These are phyloP conservation scores for Suhomyces vadensis DNA, from an alignment of 805 yeast genomes.

Conservation along the genomic window DNA sequence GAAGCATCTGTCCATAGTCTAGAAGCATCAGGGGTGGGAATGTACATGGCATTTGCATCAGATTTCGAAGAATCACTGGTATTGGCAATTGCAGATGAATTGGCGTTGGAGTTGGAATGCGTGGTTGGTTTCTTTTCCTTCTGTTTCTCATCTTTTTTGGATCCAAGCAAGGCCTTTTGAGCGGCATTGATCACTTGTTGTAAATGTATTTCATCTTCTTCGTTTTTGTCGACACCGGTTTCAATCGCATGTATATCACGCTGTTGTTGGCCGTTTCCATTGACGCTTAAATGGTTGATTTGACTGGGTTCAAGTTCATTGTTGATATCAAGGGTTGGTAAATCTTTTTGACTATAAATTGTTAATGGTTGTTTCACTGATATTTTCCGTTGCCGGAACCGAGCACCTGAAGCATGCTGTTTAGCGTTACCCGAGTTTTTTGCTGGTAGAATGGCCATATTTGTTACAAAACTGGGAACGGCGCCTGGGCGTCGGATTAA, in stretches of 20 bases:
- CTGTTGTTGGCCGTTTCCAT: conserved; percentile 59
- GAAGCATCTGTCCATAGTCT: conserved; percentile 75
- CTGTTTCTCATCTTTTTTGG: conserved; percentile 29
- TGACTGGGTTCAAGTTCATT: conserved; percentile 45
- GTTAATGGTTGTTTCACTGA: conserved; percentile 86
- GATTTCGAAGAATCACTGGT: conserved; percentile 4
- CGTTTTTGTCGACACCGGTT: conserved; percentile 97
- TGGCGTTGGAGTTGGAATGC: background rate
- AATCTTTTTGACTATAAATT: conserved; percentile 72
- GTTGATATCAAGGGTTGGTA: conserved; percentile 67
- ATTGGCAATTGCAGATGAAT: conserved; percentile 1
- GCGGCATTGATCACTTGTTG: conserved; percentile 87
- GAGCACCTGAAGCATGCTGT: conserved; percentile 47
- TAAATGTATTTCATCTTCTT: conserved; percentile 94
- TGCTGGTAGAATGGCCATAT: conserved; percentile 44
- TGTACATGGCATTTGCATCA: conserved; percentile 51
- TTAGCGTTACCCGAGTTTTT: conserved; percentile 34
- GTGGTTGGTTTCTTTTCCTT: conserved; percentile 30
- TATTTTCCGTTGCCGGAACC: conserved; percentile 93
- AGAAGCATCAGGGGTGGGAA: conserved; percentile 97
- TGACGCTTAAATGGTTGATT: conserved; percentile 37
- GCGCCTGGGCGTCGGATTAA: conserved; percentile 2
- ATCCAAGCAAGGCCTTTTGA: conserved; percentile 55
- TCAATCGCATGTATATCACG: conserved; percentile 88
- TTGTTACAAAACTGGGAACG: conserved; percentile 2